phyloP scores from a whole-genome alignment of 768 basidiomycete species.

The Lyophyllum atratum region DNA sequence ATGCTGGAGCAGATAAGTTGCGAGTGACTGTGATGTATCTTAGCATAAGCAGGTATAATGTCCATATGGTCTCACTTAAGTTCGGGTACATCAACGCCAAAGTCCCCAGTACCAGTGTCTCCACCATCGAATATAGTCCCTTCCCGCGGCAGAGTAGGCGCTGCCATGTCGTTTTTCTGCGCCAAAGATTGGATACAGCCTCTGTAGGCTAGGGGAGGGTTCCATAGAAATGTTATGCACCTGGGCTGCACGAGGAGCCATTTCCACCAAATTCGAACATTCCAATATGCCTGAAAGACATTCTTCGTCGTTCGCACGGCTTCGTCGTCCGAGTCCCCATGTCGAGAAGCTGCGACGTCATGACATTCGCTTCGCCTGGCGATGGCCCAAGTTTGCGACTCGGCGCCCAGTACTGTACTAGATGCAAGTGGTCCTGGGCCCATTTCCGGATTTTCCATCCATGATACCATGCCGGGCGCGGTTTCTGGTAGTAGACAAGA shows the following conservation, averaged over 20 bases:
- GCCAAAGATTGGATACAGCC: not conserved
- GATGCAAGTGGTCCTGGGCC: not conserved
- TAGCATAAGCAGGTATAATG: constrained; percentile 20
- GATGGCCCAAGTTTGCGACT: not conserved
- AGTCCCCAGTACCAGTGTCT: too few relatives aligned
- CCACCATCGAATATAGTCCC: not conserved
- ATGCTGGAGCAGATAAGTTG: constrained; percentile 37
- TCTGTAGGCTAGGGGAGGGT: not conserved
- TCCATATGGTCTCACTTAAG: too few relatives aligned
- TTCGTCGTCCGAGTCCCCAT: too few relatives aligned
- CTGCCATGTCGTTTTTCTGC: not conserved
- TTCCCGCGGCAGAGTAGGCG: not conserved
- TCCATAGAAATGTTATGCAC: not conserved
- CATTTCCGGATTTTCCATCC: not conserved
- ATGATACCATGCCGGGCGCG: too few relatives aligned
- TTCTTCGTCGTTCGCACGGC: not conserved
- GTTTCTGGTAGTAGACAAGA: not conserved
- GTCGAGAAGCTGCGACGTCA: too few relatives aligned
- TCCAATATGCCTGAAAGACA: not conserved
- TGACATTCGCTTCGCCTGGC: not conserved
- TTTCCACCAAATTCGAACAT: not conserved
- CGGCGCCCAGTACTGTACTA: too few relatives aligned
- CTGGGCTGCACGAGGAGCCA: too few relatives aligned
- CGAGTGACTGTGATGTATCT: constrained; percentile 14
- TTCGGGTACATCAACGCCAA: too few relatives aligned